Evolutionary conservation across 495 filamentous ascomycete genomes (phyloP), one percentile per base, ranked within the genome.

Genomic region (Penicillium silybi): DNA sequence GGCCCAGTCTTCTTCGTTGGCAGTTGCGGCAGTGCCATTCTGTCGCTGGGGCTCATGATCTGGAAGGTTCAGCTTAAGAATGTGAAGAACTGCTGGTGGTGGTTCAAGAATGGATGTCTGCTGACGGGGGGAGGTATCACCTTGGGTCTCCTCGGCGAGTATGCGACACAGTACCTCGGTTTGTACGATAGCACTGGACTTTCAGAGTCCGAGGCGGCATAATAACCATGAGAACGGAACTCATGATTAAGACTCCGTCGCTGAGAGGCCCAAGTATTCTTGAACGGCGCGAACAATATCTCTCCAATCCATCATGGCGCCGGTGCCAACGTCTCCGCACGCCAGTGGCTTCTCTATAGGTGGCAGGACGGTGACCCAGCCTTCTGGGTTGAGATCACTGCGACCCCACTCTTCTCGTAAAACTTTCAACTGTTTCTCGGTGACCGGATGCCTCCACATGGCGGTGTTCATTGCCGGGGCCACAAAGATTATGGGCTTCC

Each of bases 51-150:
- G 0, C 74, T 85, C 54, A 97, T 97, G 91, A 96, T 97, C 27
- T 86, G 81, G 76, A 86, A 76, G 61, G 95, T 95, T 16, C 87
- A 87, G 48, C 64, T 98, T 56, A 89, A 93, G 67, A 85, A 80
- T 57, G 89, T 90, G 27, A 78, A 80, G 60, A 86, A 90, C 61
- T 98, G 93, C 61, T 97, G 92, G 91, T 92, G 89, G 86, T 98
- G 95, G 95, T 98, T 98, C 59, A 83, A 77, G 58, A 84, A 86
- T 58, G 87, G 86, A 19, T 84, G 80, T 46, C 80, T 82, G 68
- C 68, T 86, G 44, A 86, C 83, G 19, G 86, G 87, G 15, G 86
- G 86, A 26, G 83, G 76, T 1, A 83, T 90, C 53, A 71, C 81
- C 6, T 46, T 80, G 44, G 86, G 86, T 6, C 60, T 89, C 52